A percentile compares a stretch with the other conserved stretches of the same genome.
These are phyloP conservation scores for Skeletonema tropicum DNA, from an alignment of 108 stramenopile genomes.

Conservation along the genomic window DNA sequence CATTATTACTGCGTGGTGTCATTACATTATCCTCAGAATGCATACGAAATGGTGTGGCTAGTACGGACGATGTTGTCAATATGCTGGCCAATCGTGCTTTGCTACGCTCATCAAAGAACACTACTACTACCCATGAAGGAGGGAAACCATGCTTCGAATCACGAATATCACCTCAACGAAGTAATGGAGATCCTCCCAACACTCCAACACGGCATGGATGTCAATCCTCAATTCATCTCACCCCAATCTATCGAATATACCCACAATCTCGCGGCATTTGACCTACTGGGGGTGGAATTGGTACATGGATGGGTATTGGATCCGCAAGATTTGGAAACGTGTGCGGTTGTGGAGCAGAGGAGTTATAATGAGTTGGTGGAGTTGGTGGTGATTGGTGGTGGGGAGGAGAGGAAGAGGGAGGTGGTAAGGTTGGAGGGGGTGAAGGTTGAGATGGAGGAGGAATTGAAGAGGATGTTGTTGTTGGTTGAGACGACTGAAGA, in stretches of 20 bases:
- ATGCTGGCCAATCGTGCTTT: constrained; percentile 72
- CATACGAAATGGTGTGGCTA: constrained; percentile 58
- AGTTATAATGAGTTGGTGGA: constrained; percentile 96
- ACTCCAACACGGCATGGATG: constrained; percentile 95
- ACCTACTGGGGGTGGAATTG: constrained; percentile 84
- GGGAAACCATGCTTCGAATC: constrained; percentile 12
- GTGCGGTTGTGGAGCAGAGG: constrained; percentile 45
- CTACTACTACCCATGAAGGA: background rate
- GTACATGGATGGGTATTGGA: constrained; percentile 98
- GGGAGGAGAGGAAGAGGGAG: constrained; percentile 49
- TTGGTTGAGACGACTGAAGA: background rate
- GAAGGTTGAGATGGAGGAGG: background rate
- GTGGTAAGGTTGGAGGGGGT: constrained; percentile 25
- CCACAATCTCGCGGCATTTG: constrained; percentile 85
- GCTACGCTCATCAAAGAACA: background rate
- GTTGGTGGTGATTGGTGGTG: constrained; percentile 75
- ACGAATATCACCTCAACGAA: constrained; percentile 75
- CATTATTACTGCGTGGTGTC: constrained; percentile 78
- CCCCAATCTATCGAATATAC: constrained; percentile 84
- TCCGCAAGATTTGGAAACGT: constrained; percentile 63
- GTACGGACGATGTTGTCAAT: constrained; percentile 78
- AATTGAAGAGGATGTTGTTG: constrained; percentile 1
- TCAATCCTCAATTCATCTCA: constrained; percentile 92
- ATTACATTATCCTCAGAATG: constrained; percentile 69
- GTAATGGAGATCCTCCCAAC: constrained; percentile 83